Percentiles rank a stretch among this genome's conserved stretches.
Evolutionary conservation across 305 asterid species (phyloP).

Genomic region (Fraxinus latifolia): DNA sequence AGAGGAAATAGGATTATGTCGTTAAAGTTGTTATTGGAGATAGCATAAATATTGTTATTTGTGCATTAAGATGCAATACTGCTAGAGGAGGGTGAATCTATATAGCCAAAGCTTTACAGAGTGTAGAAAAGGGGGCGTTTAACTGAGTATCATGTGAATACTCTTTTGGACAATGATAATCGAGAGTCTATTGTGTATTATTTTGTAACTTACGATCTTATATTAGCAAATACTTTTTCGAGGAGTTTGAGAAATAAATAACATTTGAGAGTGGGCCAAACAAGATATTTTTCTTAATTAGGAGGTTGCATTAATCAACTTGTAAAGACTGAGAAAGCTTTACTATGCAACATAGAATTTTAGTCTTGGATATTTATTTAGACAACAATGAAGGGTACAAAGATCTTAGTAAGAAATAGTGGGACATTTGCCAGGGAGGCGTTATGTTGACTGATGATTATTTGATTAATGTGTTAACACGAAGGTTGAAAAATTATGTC

Average conservation of each 20-base stretch:
- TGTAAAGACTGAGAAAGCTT: neutral
- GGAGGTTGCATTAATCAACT: neutral
- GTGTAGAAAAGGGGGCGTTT: neutral
- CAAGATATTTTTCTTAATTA: neutral
- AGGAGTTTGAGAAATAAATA: neutral
- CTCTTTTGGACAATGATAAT: neutral
- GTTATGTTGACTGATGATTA: neutral
- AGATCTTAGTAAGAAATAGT: neutral
- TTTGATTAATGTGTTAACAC: neutral
- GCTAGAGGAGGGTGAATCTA: neutral
- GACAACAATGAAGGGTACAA: neutral
- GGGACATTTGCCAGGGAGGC: neutral
- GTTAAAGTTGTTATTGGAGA: neutral
- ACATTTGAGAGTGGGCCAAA: neutral
- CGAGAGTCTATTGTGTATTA: neutral
- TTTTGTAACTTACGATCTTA: neutral
- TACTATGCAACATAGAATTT: neutral
- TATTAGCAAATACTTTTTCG: neutral
- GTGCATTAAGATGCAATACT: neutral
- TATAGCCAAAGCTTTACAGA: neutral
- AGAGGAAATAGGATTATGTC: neutral
- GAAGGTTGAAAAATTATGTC: neutral
- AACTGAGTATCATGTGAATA: neutral
- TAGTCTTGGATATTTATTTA: neutral
- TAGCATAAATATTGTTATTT: neutral